These are phyloP conservation scores for Rhododendron griersonianum DNA, from an alignment of 148 eudicot genomes.

Conservation along the genomic window DNA sequence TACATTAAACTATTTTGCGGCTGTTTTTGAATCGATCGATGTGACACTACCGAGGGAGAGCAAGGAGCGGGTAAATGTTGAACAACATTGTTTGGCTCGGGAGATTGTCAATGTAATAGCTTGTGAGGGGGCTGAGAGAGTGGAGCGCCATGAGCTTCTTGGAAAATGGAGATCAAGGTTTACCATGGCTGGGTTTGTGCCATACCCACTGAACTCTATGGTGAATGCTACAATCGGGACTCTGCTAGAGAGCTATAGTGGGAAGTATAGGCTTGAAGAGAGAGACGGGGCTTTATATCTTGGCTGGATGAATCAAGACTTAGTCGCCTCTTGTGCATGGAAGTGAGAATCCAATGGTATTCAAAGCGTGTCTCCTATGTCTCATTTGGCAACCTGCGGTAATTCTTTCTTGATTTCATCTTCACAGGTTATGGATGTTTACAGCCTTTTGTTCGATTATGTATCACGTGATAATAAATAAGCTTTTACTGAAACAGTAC, in stretches of 20 bases:
- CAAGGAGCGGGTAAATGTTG: conserved; percentile 47
- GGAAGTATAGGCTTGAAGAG: conserved; percentile 43
- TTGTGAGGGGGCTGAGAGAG: conserved; percentile 56
- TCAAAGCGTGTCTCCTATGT: not conserved
- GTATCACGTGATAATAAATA: conserved; percentile 8
- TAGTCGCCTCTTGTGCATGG: conserved; percentile 57
- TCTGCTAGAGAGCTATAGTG: conserved; percentile 37
- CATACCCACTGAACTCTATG: conserved; percentile 40
- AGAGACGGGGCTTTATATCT: conserved; percentile 42
- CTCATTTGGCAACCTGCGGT: not conserved
- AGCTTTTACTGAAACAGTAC: not conserved
- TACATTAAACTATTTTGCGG: conserved; percentile 35
- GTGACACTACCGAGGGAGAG: conserved; percentile 35
- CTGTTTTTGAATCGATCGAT: conserved; percentile 56
- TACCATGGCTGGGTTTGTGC: conserved; percentile 55
- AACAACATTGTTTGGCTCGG: conserved; percentile 58
- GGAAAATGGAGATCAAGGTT: conserved; percentile 63
- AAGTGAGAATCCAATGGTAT: conserved; percentile 16
- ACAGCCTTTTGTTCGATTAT: not conserved
- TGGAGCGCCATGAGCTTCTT: conserved; percentile 53
- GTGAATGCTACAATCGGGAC: conserved; percentile 40
- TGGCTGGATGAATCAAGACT: conserved; percentile 48
- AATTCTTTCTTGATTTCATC: not conserved
- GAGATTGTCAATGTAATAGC: conserved; percentile 59
- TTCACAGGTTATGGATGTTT: not conserved